Base-by-base conservation (phyloP, 2,329 filamentous ascomycete genomes). In the Reticulascus tulasneorum region DNA sequence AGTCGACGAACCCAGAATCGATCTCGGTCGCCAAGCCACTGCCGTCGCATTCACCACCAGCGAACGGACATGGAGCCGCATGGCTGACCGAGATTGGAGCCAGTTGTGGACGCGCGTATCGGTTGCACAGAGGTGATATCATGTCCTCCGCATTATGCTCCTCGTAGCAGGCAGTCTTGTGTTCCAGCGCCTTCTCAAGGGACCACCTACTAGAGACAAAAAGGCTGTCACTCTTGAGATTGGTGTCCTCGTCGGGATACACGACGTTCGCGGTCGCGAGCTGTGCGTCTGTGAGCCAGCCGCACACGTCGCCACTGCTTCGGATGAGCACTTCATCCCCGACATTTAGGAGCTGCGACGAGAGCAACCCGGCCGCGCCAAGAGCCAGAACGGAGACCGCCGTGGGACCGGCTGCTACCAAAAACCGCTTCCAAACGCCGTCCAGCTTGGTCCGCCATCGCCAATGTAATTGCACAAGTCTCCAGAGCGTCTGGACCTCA, bases 1-100 rank as follows among this genome's bases (percentile, higher is more conserved):
- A 35, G 17, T 35, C 24, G 7, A 35, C 12, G 23, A 27, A 15
- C 7, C 32, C 32, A 9, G 32, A 23, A 13, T 35, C 32, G 6
- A 35, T 12, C 16, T 35, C n/a, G n/a, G n/a, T n/a, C n/a, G 23
- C n/a, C 13, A 19, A 6, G 32, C 32, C 5, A 17, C 18, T 4
- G 23, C 7, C 12, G 3, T 10, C 32, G 24, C 32, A 35, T 7
- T 16, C 17, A 5, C 18, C 24, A 3, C 21, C 23, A 4, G 23
- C 11, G 23, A 35, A 35, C 5, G 32, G 32, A 17, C 32, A 35
- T n/a, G n/a, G n/a, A n/a, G n/a, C n/a, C 2, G 15, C 5, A 11
- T 16, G 17, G 4, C 16, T 20, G 16, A 17, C 24, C 4, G 13
- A 15, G 6, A 10, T 19, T 4, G 17, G 7, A 27, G 23, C 24